Evolutionary conservation across 2,329 filamentous ascomycete genomes (phyloP).

Genomic region (Iodosphaeria phyllophila): DNA sequence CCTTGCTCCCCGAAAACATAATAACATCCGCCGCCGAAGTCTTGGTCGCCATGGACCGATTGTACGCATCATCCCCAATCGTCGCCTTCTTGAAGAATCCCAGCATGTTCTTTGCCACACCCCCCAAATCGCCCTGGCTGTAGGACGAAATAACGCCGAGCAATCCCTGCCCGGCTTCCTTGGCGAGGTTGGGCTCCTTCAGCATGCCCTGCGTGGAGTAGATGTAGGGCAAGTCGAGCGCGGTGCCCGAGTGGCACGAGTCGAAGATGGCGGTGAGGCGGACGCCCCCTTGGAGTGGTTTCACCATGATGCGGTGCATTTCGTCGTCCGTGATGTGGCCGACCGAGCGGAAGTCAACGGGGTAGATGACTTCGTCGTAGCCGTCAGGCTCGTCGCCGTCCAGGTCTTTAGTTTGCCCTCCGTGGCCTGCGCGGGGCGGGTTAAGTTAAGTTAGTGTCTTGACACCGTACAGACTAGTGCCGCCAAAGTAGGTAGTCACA

Average conservation of each 20-base stretch:
- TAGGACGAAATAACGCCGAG: conserved; percentile 60
- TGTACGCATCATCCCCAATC: conserved; percentile 53
- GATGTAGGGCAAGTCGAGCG: conserved; percentile 59
- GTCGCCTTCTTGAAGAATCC: conserved; percentile 78
- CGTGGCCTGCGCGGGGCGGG: conserved; percentile 35
- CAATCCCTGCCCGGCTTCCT: conserved; percentile 57
- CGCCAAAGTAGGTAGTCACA: background rate
- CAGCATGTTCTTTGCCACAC: conserved; percentile 66
- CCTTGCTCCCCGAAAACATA: conserved; percentile 96
- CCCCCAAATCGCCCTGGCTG: conserved; percentile 63
- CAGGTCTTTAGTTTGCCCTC: conserved; percentile 53
- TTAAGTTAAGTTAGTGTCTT: background rate
- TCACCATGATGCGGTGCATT: conserved; percentile 63
- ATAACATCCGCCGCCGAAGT: conserved; percentile 90
- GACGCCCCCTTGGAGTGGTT: conserved; percentile 61
- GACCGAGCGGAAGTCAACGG: conserved; percentile 49
- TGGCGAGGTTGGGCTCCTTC: conserved; percentile 66
- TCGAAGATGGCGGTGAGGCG: conserved; percentile 71
- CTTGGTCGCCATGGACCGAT: conserved; percentile 71
- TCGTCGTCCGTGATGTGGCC: conserved; percentile 65
- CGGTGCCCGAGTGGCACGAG: conserved; percentile 63
- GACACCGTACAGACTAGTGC: conserved; percentile 1
- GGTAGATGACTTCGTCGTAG: conserved; percentile 63
- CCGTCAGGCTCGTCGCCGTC: conserved; percentile 66
- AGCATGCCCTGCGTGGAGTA: conserved; percentile 66